Evolutionary conservation across 306 rosid species (phyloP).

Genomic region (Sesbania bispinosa): DNA sequence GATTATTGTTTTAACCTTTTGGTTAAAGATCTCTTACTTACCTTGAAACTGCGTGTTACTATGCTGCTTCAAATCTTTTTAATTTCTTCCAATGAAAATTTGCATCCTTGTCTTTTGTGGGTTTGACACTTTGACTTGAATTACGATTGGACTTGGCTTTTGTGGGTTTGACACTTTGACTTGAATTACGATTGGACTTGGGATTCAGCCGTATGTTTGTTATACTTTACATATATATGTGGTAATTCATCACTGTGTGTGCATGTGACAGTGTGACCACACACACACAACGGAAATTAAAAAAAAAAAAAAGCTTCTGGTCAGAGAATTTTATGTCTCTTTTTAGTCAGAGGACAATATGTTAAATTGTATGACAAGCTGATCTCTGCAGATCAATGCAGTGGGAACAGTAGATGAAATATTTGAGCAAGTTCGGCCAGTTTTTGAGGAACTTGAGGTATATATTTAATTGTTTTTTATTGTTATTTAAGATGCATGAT

Average conservation of each 20-base stretch:
- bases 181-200: no score
- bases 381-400: constrained; percentile 68
- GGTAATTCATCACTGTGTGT: no score
- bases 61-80: neutral
- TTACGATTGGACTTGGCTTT: neutral
- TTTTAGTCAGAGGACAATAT: neutral
- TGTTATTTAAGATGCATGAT: neutral
- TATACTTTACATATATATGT: neutral
- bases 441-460: constrained; percentile 65
- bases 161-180: no score
- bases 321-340: neutral
- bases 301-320: neutral
- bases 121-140: constrained; percentile 5
- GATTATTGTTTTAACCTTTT: neutral
- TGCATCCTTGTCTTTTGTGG: constrained; percentile 4
- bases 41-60: constrained; percentile 1
- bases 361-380: constrained; percentile 14
- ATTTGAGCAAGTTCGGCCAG: constrained; percentile 77
- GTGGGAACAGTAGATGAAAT: constrained; percentile 83
- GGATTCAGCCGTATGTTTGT: no score
- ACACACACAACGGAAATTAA: neutral
- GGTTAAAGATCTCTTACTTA: constrained; percentile 2
- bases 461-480: neutral
- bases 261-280: no score
- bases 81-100: constrained; percentile 12